Evolutionary conservation across 1,139 yeast genomes (phyloP).

Genomic region (Sugiyamaella novakii): DNA sequence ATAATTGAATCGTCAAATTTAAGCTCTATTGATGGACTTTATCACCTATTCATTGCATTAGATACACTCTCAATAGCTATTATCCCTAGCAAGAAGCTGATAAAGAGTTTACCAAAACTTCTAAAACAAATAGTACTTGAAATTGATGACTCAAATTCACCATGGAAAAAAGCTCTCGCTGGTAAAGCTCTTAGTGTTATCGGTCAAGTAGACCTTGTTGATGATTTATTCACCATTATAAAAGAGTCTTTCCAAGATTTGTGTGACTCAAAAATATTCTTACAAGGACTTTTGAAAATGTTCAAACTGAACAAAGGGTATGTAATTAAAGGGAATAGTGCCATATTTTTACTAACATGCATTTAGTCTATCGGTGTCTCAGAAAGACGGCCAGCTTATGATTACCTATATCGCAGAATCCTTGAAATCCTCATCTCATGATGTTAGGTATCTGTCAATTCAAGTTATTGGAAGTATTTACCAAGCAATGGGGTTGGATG

Average conservation of each 20-base stretch:
- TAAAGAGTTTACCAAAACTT: slow-evolving; percentile 1
- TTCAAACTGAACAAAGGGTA: slow-evolving; percentile 9
- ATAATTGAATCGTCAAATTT: neutral
- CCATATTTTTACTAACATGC: slow-evolving; percentile 2
- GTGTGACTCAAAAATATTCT: slow-evolving; percentile 22
- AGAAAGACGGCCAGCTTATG: slow-evolving; percentile 2
- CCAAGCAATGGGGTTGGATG: slow-evolving; percentile 37
- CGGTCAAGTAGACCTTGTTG: neutral
- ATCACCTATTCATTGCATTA: slow-evolving; percentile 7
- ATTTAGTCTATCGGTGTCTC: slow-evolving; percentile 3
- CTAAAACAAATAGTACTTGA: neutral
- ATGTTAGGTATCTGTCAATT: slow-evolving; percentile 52
- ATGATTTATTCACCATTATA: slow-evolving; percentile 3
- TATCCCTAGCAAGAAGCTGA: slow-evolving; percentile 1
- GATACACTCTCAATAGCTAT: slow-evolving; percentile 3
- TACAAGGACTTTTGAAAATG: slow-evolving; percentile 23
- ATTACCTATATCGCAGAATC: slow-evolving; percentile 7
- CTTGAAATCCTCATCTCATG: slow-evolving; percentile 38
- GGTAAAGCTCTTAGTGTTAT: slow-evolving; percentile 24
- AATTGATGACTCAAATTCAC: slow-evolving; percentile 2
- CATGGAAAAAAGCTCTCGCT: slow-evolving; percentile 25
- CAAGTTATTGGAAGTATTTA: slow-evolving; percentile 45
- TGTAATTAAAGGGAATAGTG: neutral
- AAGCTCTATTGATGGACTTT: slow-evolving; percentile 6
- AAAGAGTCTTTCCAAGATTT: slow-evolving; percentile 4